phyloP scores from a whole-genome alignment of 2,329 filamentous ascomycete genomes.

The Capronia americana region DNA sequence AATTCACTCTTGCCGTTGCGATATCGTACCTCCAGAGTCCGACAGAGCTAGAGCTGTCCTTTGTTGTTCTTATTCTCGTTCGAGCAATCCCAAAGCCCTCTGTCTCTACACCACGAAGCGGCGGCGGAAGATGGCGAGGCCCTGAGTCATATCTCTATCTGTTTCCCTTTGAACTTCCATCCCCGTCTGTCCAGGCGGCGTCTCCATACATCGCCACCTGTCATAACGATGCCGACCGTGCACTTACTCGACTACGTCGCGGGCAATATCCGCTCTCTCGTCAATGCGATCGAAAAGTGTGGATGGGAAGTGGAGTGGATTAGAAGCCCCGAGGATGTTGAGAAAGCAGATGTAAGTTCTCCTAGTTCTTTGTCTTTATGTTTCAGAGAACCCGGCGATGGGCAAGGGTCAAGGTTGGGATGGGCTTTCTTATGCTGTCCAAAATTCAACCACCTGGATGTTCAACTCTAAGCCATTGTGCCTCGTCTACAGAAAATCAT shows the following conservation, averaged over 20 bases:
- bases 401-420: background rate
- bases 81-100: background rate
- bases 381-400: background rate
- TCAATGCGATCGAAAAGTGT: constrained; percentile 93
- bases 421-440: background rate
- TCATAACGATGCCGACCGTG: constrained; percentile 52
- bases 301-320: constrained; percentile 95
- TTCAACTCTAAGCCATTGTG: background rate
- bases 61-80: background rate
- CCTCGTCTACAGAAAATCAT: constrained; percentile 75
- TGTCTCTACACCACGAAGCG: background rate
- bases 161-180: background rate
- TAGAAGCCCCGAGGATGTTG: constrained; percentile 79
- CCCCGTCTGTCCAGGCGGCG: background rate
- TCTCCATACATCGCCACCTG: background rate
- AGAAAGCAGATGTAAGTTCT: constrained; percentile 75
- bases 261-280: constrained; percentile 92
- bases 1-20: background rate
- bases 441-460: background rate
- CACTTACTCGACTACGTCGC: constrained; percentile 82
- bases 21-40: background rate
- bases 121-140: background rate
- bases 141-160: constrained; percentile 11
- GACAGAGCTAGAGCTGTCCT: background rate
- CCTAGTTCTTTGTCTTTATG: background rate